Percentiles rank a stretch among this genome's conserved stretches.
phyloP scores from a whole-genome alignment of 2,329 filamentous ascomycete species.

The Fusarium fracticaudum region DNA sequence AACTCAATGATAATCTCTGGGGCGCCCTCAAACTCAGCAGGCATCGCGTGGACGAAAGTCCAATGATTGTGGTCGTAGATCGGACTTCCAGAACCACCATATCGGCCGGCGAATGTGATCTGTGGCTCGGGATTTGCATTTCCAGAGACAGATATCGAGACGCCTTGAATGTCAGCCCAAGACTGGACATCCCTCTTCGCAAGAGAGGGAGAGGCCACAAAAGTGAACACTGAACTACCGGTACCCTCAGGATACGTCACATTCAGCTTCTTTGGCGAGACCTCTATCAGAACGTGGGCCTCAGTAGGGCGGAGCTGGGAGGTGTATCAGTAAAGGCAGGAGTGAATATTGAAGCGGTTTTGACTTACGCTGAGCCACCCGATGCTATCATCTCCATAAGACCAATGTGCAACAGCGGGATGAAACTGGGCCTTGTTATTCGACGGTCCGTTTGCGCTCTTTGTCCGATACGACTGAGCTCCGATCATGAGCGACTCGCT shows the following conservation, averaged over 20 bases:
- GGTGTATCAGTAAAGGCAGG: neutral
- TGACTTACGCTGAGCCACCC: constrained; percentile 17
- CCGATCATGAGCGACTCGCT: constrained; percentile 65
- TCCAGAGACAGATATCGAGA: constrained; percentile 5
- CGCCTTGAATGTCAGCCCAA: constrained; percentile 1
- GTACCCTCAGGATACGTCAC: neutral
- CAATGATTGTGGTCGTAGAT: constrained; percentile 14
- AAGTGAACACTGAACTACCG: constrained; percentile 6
- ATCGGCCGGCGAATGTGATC: constrained; percentile 7
- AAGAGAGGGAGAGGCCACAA: constrained; percentile 9
- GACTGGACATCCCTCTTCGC: constrained; percentile 13
- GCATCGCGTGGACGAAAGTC: constrained; percentile 1
- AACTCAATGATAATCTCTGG: constrained; percentile 19
- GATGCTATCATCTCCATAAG: constrained; percentile 1
- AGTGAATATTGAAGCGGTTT: rapidly evolving
- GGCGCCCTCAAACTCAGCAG: neutral
- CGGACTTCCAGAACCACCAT: constrained; percentile 4
- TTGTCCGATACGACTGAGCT: constrained; percentile 53
- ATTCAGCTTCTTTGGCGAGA: constrained; percentile 1
- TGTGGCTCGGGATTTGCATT: neutral
- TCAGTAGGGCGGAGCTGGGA: constrained; percentile 9
- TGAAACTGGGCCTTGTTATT: constrained; percentile 16
- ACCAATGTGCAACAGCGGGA: constrained; percentile 14
- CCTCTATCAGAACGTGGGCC: constrained; percentile 7
- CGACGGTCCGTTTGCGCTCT: neutral